Evolutionary conservation across 78 protist genomes (phyloP).

Genomic region (Guillardia theta): DNA sequence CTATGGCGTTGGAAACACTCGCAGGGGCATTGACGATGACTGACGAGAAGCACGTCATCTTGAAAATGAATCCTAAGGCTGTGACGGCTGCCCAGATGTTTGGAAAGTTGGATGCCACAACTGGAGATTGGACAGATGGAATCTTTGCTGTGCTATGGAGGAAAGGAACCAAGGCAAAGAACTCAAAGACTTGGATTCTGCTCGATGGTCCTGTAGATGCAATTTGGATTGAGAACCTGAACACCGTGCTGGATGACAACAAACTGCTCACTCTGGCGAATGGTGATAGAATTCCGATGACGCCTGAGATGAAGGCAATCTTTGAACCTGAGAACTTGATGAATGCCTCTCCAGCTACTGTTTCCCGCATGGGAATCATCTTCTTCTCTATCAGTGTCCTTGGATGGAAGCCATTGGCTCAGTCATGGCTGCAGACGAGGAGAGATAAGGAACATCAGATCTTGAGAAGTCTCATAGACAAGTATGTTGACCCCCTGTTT

Average conservation of each 20-base stretch:
- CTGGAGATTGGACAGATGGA: slow-evolving; percentile 89
- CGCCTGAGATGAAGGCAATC: slow-evolving; percentile 59
- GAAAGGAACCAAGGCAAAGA: slow-evolving; percentile 46
- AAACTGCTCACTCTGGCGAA: slow-evolving; percentile 83
- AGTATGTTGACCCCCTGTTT: not conserved
- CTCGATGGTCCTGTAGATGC: slow-evolving; percentile 92
- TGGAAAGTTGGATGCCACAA: slow-evolving; percentile 68
- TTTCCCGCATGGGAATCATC: slow-evolving; percentile 87
- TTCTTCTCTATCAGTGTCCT: slow-evolving; percentile 65
- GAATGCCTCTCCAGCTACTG: slow-evolving; percentile 95
- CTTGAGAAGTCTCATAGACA: slow-evolving; percentile 35
- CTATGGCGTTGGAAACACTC: slow-evolving; percentile 48
- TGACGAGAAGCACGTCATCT: slow-evolving; percentile 52
- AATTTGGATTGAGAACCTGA: slow-evolving; percentile 87
- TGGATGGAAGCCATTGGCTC: slow-evolving; percentile 44
- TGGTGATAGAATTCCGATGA: slow-evolving; percentile 86
- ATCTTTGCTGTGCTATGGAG: slow-evolving; percentile 82
- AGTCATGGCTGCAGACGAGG: slow-evolving; percentile 41
- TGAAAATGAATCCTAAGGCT: slow-evolving; percentile 89
- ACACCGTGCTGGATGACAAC: slow-evolving; percentile 92
- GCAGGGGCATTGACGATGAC: slow-evolving; percentile 36
- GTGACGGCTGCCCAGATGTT: slow-evolving; percentile 83
- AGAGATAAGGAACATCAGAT: slow-evolving; percentile 27
- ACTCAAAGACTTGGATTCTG: slow-evolving; percentile 65
- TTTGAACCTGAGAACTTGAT: slow-evolving; percentile 83